Base-by-base conservation (phyloP, 352 stramenopile species). In the Globisporangium nodosum region DNA sequence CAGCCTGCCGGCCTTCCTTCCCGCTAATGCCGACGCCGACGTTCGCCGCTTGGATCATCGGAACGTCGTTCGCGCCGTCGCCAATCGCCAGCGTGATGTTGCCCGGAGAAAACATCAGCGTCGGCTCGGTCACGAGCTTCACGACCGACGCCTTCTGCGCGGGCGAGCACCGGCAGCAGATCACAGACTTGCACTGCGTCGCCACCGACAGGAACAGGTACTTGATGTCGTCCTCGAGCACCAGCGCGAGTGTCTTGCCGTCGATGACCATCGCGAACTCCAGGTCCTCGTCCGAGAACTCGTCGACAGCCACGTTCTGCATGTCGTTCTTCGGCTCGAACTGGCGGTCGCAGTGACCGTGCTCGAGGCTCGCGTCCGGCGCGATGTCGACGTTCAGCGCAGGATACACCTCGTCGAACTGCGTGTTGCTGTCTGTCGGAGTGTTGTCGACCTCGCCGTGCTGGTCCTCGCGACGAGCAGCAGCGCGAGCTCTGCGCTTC, bases 21-120 rank as follows among this genome's bases (percentile, higher is more conserved):
- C 97, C 97, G 51, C 85, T 97, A 59, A 99, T 99, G 1, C 97
- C 97, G 30, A 99, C 94, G 37, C 97, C 97, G 47, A 99, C 89
- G 52, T 99, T 93, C 21, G 97, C 97, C 55, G 93, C 93, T 68
- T 98, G 94, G 56, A 99, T 99, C 96, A 99, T 99, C 46, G 92
- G 94, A 46, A 99, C 96, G 70, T 99, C 97, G 71, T 99, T 99
- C 1, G 97, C 97, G 30, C 97, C 97, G 74, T 99, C 97, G 39
- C 97, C 97, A 65, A 99, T 98, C 1, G 96, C 96, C 8, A 99
- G 78, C 11, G 92, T 97, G 58, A 96, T 93, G 59, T 95, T 96
- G 24, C 82, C 86, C 5, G 84, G 86, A 13, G 82, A 96, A 54
- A 94, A 94, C 76, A 94, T 90, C 16, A 94, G 68, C 18, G 85